A percentile compares a stretch with the other conserved stretches of the same genome.
Conservation (phyloP, 805 yeast species). For the Jamesozyma piceae region DNA sequence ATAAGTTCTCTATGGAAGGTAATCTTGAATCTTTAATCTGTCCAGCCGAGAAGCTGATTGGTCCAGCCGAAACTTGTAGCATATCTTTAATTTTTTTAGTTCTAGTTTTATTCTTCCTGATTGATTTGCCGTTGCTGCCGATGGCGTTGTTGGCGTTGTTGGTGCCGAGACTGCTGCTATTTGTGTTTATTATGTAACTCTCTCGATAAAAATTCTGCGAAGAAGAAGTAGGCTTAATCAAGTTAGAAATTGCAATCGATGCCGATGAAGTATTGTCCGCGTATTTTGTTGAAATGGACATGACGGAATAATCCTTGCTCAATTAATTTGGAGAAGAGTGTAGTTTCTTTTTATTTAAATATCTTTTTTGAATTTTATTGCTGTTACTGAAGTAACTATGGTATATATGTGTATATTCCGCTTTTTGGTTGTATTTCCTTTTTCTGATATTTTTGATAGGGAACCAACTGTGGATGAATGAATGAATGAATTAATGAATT, state of each 20-base stretch:
- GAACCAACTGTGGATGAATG: no score
- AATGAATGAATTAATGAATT: no score
- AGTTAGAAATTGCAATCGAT: neutral
- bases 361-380: no score
- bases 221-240: neutral
- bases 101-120: neutral
- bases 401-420: no score
- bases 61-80: neutral
- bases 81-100: neutral
- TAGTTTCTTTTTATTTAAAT: no score
- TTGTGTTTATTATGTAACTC: neutral
- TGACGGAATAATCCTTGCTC: no score
- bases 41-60: no score
- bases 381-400: no score
- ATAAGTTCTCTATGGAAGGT: neutral
- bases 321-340: no score
- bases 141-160: conserved; percentile 2
- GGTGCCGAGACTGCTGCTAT: no score
- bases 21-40: neutral
- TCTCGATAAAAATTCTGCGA: neutral
- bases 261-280: neutral
- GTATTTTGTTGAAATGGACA: neutral
- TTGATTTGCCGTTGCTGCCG: conserved; percentile 8
- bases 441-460: no score
- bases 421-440: no score